Evolutionary conservation across 441 rosid species (phyloP), one percentile per base, ranked within the genome.

Genomic region (Raphanus hybrid): DNA sequence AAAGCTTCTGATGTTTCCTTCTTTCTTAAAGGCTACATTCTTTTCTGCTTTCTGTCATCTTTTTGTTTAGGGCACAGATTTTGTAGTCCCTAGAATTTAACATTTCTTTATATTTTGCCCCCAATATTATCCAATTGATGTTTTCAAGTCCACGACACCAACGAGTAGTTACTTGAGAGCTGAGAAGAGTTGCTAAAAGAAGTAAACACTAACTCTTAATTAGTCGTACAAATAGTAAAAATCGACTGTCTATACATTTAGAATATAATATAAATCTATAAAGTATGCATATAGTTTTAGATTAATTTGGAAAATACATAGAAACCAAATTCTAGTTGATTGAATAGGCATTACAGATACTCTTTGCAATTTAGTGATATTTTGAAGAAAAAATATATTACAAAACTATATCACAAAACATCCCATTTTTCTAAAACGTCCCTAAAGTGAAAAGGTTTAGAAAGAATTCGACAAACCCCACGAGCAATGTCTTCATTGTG

Each of bases 401-500:
- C 4, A 29, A 29, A 29, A 29, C 5, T 5, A 29, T 29, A 29
- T 4, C 34, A 29, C 34, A 29, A 29, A 29, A 29, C 34, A 23
- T 23, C 26, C 26, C 26, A 23, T 23, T 23, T 23, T 23, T 23
- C 26, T 23, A 23, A 23, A 23, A 23, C 26, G 26, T 23, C 26
- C 26, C 26, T 23, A 23, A 23, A 23, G 26, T 23, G 26, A 23
- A 23, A 23, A 23, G 26, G 26, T 23, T 23, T 23, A 23, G 26
- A 23, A 23, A 23, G 64, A 61, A 67, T 15, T 73, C 39, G 81
- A 78, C 81, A 78, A 60, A 73, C 70, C 50, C 50, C 77, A 78
- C 77, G 77, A 78, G 74, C 77, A 69, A 66, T 78, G 77, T 78
- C 77, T 67, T 60, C 73, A 72, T 72, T 78, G 73, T 78, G 77